phyloP scores from a whole-genome alignment of 2,329 filamentous ascomycete genomes.

The Trichoderma asperellum region DNA sequence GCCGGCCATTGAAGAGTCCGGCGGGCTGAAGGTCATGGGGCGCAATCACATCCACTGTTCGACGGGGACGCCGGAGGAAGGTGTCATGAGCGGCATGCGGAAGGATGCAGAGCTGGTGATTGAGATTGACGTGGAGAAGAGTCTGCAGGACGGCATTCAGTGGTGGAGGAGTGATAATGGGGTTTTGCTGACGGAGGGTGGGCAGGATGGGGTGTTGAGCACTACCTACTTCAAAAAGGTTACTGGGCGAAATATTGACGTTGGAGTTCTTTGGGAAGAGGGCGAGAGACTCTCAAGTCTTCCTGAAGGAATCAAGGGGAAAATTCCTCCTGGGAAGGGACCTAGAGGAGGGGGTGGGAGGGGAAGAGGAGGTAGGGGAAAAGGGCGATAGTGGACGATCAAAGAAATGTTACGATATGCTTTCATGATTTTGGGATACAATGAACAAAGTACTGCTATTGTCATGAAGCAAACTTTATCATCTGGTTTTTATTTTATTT shows the following conservation, averaged over 20 bases:
- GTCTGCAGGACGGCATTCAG: constrained; percentile 64
- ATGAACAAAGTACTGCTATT: not conserved
- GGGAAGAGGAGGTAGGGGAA: constrained; percentile 42
- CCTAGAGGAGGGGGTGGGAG: constrained; percentile 47
- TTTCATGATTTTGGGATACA: not conserved
- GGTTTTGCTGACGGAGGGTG: constrained; percentile 69
- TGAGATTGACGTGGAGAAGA: constrained; percentile 71
- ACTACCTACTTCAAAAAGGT: constrained; percentile 73
- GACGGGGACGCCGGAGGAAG: constrained; percentile 65
- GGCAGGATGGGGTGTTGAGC: constrained; percentile 64
- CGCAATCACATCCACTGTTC: constrained; percentile 92
- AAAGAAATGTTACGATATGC: constrained; percentile 4
- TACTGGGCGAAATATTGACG: constrained; percentile 60
- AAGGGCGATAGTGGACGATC: constrained; percentile 37
- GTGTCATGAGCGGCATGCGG: constrained; percentile 80
- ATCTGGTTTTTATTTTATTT: not conserved
- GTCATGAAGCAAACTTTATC: not conserved
- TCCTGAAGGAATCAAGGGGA: constrained; percentile 60
- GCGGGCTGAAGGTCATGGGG: constrained; percentile 79
- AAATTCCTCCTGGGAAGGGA: constrained; percentile 54
- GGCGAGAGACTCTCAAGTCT: constrained; percentile 70
- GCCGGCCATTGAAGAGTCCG: constrained; percentile 71
- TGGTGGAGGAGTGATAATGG: constrained; percentile 84
- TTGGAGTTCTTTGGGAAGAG: constrained; percentile 70
- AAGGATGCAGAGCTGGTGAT: constrained; percentile 75